phyloP scores from a whole-genome alignment of 768 basidiomycete species.

The Mycena floridula region DNA sequence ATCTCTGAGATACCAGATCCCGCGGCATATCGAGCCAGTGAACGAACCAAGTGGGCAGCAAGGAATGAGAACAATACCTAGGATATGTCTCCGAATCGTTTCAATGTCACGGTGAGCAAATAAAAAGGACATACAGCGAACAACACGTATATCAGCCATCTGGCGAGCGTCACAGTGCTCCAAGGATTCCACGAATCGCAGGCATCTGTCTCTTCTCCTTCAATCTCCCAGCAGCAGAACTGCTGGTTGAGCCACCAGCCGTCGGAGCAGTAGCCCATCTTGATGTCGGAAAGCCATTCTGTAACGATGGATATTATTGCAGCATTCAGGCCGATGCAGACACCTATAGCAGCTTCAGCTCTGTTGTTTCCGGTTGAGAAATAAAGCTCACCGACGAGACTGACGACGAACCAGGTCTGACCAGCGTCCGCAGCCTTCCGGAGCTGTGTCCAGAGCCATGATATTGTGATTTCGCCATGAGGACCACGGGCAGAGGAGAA shows the following conservation, averaged over 20 bases:
- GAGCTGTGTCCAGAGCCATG: constrained; percentile 59
- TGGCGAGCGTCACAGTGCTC: constrained; percentile 63
- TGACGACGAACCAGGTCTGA: constrained; percentile 91
- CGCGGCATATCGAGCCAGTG: constrained; percentile 90
- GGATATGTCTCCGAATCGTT: too few relatives aligned
- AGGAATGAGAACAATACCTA: constrained; percentile 80
- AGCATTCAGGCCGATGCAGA: constrained; percentile 90
- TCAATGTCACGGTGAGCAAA: background rate
- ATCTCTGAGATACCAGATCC: constrained; percentile 99
- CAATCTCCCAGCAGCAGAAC: constrained; percentile 98
- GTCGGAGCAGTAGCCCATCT: constrained; percentile 93
- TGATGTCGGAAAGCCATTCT: constrained; percentile 96
- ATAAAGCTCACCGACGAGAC: constrained; percentile 72
- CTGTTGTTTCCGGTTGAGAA: background rate
- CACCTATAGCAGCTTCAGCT: constrained; percentile 41
- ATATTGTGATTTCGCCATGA: constrained; percentile 41
- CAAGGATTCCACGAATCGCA: constrained; percentile 93
- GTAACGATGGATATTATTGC: constrained; percentile 92
- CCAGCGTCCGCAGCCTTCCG: constrained; percentile 58
- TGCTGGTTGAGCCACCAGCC: constrained; percentile 99
- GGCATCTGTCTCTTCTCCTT: constrained; percentile 66
- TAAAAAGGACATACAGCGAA: constrained; percentile 91
- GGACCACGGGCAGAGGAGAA: constrained; percentile 29
- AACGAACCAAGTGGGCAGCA: constrained; percentile 83
- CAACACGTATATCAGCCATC: constrained; percentile 82